phyloP scores from a whole-genome alignment of 2,329 filamentous ascomycete genomes.

The Lasiodiplodia citricola region DNA sequence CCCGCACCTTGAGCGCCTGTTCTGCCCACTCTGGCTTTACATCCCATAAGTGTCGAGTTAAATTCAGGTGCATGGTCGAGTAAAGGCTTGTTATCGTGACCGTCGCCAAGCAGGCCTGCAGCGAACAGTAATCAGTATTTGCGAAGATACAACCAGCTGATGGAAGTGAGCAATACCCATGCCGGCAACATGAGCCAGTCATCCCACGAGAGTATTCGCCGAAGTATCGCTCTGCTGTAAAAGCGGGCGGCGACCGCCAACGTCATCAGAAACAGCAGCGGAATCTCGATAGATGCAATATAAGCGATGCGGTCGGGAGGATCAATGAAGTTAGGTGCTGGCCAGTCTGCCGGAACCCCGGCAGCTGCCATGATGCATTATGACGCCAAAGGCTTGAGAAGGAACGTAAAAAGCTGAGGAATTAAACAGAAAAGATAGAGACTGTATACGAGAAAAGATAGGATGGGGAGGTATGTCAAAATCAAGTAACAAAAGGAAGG shows the following conservation, averaged over 20 bases:
- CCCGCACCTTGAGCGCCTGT: constrained; percentile 34
- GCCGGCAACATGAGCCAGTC: constrained; percentile 38
- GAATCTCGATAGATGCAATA: constrained; percentile 23
- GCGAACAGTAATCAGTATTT: neutral
- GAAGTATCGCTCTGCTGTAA: constrained; percentile 34
- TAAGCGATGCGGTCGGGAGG: constrained; percentile 18
- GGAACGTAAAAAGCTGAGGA: neutral
- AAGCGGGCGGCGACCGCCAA: constrained; percentile 30
- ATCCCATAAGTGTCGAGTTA: constrained; percentile 36
- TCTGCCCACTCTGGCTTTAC: constrained; percentile 34
- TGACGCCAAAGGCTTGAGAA: constrained; percentile 6
- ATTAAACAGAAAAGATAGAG: neutral
- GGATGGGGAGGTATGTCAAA: neutral
- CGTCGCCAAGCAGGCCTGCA: neutral
- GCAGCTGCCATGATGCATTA: constrained; percentile 22
- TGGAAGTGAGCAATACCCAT: constrained; percentile 29
- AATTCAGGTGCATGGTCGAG: constrained; percentile 4
- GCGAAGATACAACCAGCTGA: neutral
- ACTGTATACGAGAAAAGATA: constrained; percentile 1
- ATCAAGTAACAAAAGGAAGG: constrained; percentile 3
- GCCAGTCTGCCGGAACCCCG: constrained; percentile 19
- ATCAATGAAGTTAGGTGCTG: constrained; percentile 26
- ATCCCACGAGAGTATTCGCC: constrained; percentile 33
- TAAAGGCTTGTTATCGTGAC: constrained; percentile 15
- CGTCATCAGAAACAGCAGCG: constrained; percentile 24